Evolutionary conservation across 345 rosid species (phyloP).

Genomic region (Hibiscus tridactylites): DNA sequence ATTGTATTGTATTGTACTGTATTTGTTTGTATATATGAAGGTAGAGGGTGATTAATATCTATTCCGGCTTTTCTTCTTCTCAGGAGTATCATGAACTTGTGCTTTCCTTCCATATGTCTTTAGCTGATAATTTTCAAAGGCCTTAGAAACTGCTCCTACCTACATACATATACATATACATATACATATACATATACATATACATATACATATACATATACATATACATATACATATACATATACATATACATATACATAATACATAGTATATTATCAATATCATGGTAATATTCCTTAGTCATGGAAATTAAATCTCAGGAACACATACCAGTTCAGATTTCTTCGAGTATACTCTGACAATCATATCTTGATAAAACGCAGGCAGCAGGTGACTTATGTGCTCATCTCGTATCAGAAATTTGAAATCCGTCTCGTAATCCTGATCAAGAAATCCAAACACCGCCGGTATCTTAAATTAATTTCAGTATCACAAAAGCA

Average conservation of each 20-base stretch:
- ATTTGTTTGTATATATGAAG: neutral
- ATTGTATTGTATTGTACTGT: neutral
- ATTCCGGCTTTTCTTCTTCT: constrained; percentile 23
- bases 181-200: no score
- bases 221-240: neutral
- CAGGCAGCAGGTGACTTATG: constrained; percentile 46
- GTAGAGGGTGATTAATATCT: neutral
- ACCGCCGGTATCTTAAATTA: neutral
- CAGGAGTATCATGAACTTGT: constrained; percentile 30
- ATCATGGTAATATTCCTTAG: neutral
- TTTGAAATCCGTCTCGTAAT: constrained; percentile 25
- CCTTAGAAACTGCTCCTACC: constrained; percentile 38
- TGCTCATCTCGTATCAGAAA: constrained; percentile 23
- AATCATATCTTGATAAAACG: constrained; percentile 33
- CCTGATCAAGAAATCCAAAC: constrained; percentile 25
- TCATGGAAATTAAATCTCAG: neutral
- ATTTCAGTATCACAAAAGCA: no score
- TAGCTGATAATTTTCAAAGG: constrained; percentile 39
- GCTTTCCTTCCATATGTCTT: constrained; percentile 23
- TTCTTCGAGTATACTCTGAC: constrained; percentile 55
- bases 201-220: neutral
- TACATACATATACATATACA: constrained; percentile 3
- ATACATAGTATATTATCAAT: neutral
- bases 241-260: neutral
- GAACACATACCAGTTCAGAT: constrained; percentile 40